phyloP scores from a whole-genome alignment of 2,329 filamentous ascomycete genomes.

The Scedosporium dehoogii region DNA sequence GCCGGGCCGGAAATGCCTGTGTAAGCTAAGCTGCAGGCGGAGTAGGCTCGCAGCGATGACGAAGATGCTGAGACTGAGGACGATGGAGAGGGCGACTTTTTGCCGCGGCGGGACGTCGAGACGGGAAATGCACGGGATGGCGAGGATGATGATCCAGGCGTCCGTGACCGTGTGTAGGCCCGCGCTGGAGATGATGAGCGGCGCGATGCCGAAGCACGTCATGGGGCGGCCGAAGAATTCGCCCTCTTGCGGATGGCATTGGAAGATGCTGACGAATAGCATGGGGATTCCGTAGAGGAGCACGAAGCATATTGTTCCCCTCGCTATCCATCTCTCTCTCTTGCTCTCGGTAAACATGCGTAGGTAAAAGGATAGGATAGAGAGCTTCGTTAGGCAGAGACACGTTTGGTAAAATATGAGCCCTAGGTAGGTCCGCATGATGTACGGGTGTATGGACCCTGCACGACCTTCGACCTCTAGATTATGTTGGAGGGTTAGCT shows the following conservation, averaged over 20 bases:
- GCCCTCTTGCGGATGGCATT: slow-evolving; percentile 30
- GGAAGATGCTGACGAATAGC: slow-evolving; percentile 27
- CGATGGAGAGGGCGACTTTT: slow-evolving; percentile 30
- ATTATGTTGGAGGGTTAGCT: slow-evolving; percentile 6
- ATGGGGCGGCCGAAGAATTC: slow-evolving; percentile 23
- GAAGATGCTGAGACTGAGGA: slow-evolving; percentile 34
- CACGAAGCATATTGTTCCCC: slow-evolving; percentile 22
- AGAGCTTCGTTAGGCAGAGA: slow-evolving; percentile 28
- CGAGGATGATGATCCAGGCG: slow-evolving; percentile 29
- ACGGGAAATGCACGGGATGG: slow-evolving; percentile 28
- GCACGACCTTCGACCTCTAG: background rate
- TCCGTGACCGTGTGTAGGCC: slow-evolving; percentile 37
- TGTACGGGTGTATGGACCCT: slow-evolving; percentile 14
- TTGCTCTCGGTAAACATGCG: slow-evolving; percentile 24
- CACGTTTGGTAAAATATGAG: slow-evolving; percentile 28
- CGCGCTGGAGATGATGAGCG: slow-evolving; percentile 31
- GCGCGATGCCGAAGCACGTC: slow-evolving; percentile 28
- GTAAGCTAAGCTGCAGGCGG: slow-evolving; percentile 17
- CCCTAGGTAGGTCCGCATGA: slow-evolving; percentile 21
- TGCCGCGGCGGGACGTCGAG: slow-evolving; percentile 29
- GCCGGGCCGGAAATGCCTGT: slow-evolving; percentile 14
- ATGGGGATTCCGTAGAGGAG: slow-evolving; percentile 24
- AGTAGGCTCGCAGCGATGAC: slow-evolving; percentile 12
- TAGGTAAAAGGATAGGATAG: slow-evolving; percentile 28
- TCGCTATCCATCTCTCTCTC: slow-evolving; percentile 22